Evolutionary conservation across 2,329 filamentous ascomycete species (phyloP).

Genomic region (Fusarium beomiforme): DNA sequence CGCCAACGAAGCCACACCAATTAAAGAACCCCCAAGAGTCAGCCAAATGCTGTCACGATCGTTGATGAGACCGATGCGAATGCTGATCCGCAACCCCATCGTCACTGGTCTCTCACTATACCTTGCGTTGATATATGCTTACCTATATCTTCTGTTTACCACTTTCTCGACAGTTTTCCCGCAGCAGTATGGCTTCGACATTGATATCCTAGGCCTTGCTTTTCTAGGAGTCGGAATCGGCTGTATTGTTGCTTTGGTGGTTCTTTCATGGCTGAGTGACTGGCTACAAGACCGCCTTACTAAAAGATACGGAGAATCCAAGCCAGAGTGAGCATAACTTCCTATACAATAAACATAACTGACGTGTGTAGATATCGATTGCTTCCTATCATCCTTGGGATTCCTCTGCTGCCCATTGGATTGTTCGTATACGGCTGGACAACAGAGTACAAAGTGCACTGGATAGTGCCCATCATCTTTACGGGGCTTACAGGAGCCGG

Average conservation of each 20-base stretch:
- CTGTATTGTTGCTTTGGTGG: background rate
- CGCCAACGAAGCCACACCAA: accelerated
- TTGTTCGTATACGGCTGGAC: conserved; percentile 17
- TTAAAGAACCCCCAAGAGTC: background rate
- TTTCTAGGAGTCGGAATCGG: conserved; percentile 3
- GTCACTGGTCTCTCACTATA: conserved; percentile 7
- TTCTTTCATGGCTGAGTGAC: conserved; percentile 12
- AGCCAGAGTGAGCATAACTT: background rate
- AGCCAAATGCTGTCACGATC: background rate
- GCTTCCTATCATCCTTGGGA: conserved; percentile 1
- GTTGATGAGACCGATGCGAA: background rate
- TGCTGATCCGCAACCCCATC: background rate
- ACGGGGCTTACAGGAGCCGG: conserved; percentile 12
- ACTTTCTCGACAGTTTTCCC: conserved; percentile 7
- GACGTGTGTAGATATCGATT: background rate
- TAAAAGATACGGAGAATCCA: background rate
- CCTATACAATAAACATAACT: background rate
- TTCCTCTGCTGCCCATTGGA: background rate
- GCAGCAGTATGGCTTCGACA: background rate
- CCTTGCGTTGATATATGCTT: conserved; percentile 10
- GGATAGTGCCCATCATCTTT: conserved; percentile 18
- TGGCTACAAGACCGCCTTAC: background rate
- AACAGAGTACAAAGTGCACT: conserved; percentile 7
- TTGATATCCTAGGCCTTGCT: background rate
- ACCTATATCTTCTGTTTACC: conserved; percentile 14